phyloP scores from a whole-genome alignment of 371 early-diverging fungal genomes.

The Capillidium heterosporum region DNA sequence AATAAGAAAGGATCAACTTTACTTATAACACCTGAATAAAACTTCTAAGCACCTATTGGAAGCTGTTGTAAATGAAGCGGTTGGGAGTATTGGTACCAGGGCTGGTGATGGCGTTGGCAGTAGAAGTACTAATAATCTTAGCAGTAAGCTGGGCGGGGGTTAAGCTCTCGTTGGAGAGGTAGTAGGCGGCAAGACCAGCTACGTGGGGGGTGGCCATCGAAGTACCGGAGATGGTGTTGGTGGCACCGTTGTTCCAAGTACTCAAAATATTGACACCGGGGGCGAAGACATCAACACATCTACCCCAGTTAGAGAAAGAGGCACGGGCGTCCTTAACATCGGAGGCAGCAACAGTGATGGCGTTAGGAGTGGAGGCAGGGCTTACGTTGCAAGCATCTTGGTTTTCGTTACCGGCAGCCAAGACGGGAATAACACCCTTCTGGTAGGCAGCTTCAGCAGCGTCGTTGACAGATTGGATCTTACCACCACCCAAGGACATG shows the following conservation, averaged over 20 bases:
- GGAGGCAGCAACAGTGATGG: slow-evolving; percentile 49
- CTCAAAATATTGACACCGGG: slow-evolving; percentile 30
- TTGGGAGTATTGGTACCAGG: slow-evolving; percentile 53
- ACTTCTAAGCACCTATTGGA: too few species aligned
- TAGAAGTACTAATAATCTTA: slow-evolving; percentile 11
- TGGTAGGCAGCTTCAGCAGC: slow-evolving; percentile 16
- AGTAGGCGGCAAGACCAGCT: slow-evolving; percentile 12
- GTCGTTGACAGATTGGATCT: slow-evolving; percentile 10
- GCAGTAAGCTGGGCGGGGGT: not conserved
- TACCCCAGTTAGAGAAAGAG: slow-evolving; percentile 51
- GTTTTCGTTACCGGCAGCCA: slow-evolving; percentile 44
- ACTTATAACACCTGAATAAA: too few species aligned
- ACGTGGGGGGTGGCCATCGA: slow-evolving; percentile 28
- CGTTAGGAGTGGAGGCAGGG: slow-evolving; percentile 30
- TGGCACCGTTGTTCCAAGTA: slow-evolving; percentile 13
- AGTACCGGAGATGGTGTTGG: slow-evolving; percentile 20
- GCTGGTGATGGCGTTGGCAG: slow-evolving; percentile 38
- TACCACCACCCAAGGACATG: slow-evolving; percentile 27
- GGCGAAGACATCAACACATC: slow-evolving; percentile 45
- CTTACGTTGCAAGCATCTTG: slow-evolving; percentile 33
- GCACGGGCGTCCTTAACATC: slow-evolving; percentile 34
- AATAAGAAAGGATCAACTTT: too few species aligned
- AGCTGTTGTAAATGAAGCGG: slow-evolving; percentile 45
- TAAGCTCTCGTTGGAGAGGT: not conserved
- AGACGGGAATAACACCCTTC: slow-evolving; percentile 27